Conservation (phyloP, 2,329 filamentous ascomycete genomes). For the Diaporthe nobilis region DNA sequence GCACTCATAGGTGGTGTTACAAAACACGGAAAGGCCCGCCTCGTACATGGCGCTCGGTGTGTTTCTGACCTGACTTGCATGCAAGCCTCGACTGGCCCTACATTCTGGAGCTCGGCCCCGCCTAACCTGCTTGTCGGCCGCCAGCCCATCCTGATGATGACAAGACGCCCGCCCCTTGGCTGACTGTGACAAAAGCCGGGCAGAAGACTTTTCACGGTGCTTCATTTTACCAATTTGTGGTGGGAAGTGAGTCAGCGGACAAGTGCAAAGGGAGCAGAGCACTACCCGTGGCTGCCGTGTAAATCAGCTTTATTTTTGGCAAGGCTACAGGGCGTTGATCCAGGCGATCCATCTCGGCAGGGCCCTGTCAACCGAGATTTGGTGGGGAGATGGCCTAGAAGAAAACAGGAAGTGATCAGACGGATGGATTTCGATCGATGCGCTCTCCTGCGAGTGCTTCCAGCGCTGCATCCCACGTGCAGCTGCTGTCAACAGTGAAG, state of each 20-base stretch:
- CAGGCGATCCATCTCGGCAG: conserved; percentile 37
- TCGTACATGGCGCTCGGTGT: conserved; percentile 16
- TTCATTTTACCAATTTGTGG: not conserved
- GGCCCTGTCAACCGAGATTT: conserved; percentile 33
- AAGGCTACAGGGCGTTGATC: conserved; percentile 31
- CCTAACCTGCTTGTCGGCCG: conserved; percentile 22
- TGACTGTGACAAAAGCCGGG: not conserved
- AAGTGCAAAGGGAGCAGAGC: conserved; percentile 4
- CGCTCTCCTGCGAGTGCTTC: conserved; percentile 9
- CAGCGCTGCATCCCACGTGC: conserved; percentile 17
- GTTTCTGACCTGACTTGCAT: conserved; percentile 19
- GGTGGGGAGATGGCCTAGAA: conserved; percentile 14
- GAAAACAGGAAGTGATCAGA: conserved; percentile 21
- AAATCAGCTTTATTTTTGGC: conserved; percentile 37
- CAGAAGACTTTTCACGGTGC: not conserved
- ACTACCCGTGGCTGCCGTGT: not conserved
- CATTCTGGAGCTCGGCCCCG: not conserved
- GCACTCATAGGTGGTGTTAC: not conserved
- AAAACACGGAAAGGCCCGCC: conserved; percentile 9
- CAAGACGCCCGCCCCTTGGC: not conserved
- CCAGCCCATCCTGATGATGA: conserved; percentile 29
- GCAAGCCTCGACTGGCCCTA: conserved; percentile 17
- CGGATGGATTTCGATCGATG: conserved; percentile 16
- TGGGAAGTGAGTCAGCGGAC: conserved; percentile 29
- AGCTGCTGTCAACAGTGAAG: conserved; percentile 11